A percentile compares a stretch with the other conserved stretches of the same genome.
Evolutionary conservation across 2,329 filamentous ascomycete species (phyloP).

Genomic region (Pseudocercospora cruenta): DNA sequence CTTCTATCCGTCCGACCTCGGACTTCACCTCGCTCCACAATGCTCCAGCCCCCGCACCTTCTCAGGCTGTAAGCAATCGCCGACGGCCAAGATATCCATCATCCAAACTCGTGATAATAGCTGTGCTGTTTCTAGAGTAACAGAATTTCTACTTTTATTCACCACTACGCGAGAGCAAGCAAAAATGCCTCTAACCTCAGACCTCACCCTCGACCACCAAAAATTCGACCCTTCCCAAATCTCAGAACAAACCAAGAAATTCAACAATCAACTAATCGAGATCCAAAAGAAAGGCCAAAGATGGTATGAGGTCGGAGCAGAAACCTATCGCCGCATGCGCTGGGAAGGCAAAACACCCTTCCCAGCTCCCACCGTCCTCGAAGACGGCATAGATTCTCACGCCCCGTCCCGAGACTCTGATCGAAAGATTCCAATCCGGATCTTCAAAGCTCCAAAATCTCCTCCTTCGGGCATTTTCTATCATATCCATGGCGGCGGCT

Average conservation of each 20-base stretch:
- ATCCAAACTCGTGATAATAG: too few relatives aligned
- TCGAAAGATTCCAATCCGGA: constrained; percentile 56
- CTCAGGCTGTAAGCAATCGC: neutral
- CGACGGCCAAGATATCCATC: neutral
- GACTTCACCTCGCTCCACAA: neutral
- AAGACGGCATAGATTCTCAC: constrained; percentile 50
- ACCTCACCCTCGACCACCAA: constrained; percentile 36
- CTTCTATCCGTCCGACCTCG: neutral
- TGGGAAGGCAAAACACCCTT: constrained; percentile 56
- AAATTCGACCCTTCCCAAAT: constrained; percentile 50
- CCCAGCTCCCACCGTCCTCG: constrained; percentile 48
- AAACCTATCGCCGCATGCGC: constrained; percentile 58
- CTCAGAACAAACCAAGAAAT: constrained; percentile 46
- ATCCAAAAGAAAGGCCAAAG: constrained; percentile 49
- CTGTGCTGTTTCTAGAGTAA: too few relatives aligned
- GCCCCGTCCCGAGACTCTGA: constrained; percentile 58
- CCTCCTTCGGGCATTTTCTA: constrained; percentile 47
- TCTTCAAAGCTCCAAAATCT: constrained; percentile 55
- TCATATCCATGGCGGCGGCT: constrained; percentile 60
- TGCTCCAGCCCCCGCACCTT: neutral
- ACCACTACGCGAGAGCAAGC: too few relatives aligned
- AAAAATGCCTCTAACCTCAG: constrained; percentile 30
- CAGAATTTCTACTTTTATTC: too few relatives aligned
- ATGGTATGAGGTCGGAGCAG: constrained; percentile 61
- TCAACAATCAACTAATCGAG: constrained; percentile 51